Base-by-base conservation (phyloP, 768 basidiomycete genomes). In the Flagelloscypha sp. region DNA sequence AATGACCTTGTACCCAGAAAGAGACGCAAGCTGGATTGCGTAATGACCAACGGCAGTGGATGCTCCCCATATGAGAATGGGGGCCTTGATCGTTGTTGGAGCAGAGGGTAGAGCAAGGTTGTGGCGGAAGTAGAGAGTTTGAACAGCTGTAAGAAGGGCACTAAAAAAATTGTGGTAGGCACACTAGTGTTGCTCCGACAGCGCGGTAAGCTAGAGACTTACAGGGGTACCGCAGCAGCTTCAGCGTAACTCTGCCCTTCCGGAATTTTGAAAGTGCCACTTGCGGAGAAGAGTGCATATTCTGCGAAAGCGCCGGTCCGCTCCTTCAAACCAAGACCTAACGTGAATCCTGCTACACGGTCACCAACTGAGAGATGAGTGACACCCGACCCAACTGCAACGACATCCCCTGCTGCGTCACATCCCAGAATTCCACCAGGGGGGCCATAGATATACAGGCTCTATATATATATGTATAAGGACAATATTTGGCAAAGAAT, bases 121-220 rank as follows among this genome's bases (percentile, higher is more conserved):
- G 7, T 27, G 21, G 11, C 35, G 35, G 11, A 37, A 11, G 23
- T 37, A 37, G 8, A 37, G 18, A 4, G 35, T 27, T 20, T 37
- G 35, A 7, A 37, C 23, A 5, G 27, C 35, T n/a, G 35, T 37
- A 12, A 37, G 35, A 20, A 27, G 35, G 13, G 23, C 9, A 16
- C 23, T 22, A 7, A n/a, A n/a, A n/a, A n/a, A n/a, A n/a, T n/a
- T n/a, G n/a, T n/a, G n/a, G n/a, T 8, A 44, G 36, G 6, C 48
- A 44, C 6, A 54, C 37, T n/a, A n/a, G n/a, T 4, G 49, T 41
- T 5, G 40, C 52, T 15, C 40, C 27, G 27, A 49, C 53, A 29
- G 51, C 49, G n/a, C 49, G 7, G 53, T 51, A 13, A 55, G 36
- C 4, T 33, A 20, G 27, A 53, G 42, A 4, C 50, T 29, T 6